phyloP scores from a whole-genome alignment of 2,329 filamentous ascomycete species.

The Coccinonectria pachysandricola region DNA sequence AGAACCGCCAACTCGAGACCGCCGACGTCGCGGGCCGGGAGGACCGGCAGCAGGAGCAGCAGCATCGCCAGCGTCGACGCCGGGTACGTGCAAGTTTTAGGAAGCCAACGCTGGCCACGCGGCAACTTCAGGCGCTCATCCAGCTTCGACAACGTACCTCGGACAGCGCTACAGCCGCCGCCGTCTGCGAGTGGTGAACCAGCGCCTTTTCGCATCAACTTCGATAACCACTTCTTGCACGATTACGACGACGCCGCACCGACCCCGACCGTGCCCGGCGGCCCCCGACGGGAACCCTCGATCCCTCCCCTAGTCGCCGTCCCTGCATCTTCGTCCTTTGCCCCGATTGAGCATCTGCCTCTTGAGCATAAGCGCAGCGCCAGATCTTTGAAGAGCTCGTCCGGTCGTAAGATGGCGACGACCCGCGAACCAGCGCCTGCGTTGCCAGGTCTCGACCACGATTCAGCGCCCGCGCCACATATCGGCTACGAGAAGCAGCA shows the following conservation, averaged over 20 bases:
- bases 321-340: slow-evolving; percentile 22
- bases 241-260: slow-evolving; percentile 71
- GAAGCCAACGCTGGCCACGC: slow-evolving; percentile 48
- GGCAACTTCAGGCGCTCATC: slow-evolving; percentile 52
- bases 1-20: slow-evolving; percentile 31
- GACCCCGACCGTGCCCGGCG: slow-evolving; percentile 72
- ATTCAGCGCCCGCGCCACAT: slow-evolving; percentile 47
- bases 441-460: slow-evolving; percentile 29
- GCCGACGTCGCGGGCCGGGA: slow-evolving; percentile 42
- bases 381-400: slow-evolving; percentile 44
- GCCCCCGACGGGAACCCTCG: slow-evolving; percentile 47
- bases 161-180: slow-evolving; percentile 21
- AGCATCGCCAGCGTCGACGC: slow-evolving; percentile 56
- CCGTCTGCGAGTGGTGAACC: slow-evolving; percentile 18
- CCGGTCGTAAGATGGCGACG: slow-evolving; percentile 22
- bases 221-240: slow-evolving; percentile 35
- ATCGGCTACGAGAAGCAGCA: slow-evolving; percentile 51
- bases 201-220: slow-evolving; percentile 37
- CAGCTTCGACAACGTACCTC: slow-evolving; percentile 62
- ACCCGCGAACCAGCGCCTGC: slow-evolving; percentile 19
- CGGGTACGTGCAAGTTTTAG: slow-evolving; percentile 47
- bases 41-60: slow-evolving; percentile 63
- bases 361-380: slow-evolving; percentile 46
- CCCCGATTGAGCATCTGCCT: slow-evolving; percentile 27
- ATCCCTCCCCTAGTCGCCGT: slow-evolving; percentile 26